Evolutionary conservation across 2,329 filamentous ascomycete genomes (phyloP), one percentile per base, ranked within the genome.

Genomic region (Cordyceps javanica): DNA sequence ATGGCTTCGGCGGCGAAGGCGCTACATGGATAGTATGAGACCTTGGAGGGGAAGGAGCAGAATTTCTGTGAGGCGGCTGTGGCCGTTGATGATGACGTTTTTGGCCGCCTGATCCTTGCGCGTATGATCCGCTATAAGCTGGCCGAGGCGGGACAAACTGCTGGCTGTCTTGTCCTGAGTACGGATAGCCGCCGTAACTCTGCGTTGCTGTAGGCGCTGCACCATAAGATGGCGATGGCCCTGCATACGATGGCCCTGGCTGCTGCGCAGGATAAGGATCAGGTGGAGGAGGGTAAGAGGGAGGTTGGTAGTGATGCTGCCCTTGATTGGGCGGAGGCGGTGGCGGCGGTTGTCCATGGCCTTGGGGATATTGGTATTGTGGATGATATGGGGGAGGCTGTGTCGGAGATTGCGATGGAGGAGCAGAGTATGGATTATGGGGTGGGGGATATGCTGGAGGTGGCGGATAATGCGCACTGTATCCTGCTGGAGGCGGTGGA

Each of bases 401-500:
- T 19, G 16, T 16, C 5, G 38, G 57, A 21, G 61, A 54, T 7
- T 55, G 57, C 7, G 60, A 49, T 8, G 58, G 48, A 13, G 56
- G 57, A 6, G 34, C 48, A n/a, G 50, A 21, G 26, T 58, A 54
- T 14, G 49, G 26, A 34, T 14, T 28, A 36, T 30, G 44, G n/a
- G 46, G 57, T 49, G 45, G 57, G 30, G 50, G 59, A 44, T 62
- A 68, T 11, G 61, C 59, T 13, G 41, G 32, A 14, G 66, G 63
- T 14, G 63, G 66, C 19, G 63, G 62, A 32, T 68, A 70, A 14
- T 62, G 62, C 36, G 66, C 60, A 14, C 66, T 57, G 55, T 69
- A 69, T 30, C 58, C 60, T 41, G 66, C 64, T 48, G 66, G 66
- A 16, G 59, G 44, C 38, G 64, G 58, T 10, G 60, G 53, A 46